A percentile compares a stretch with the other conserved stretches of the same genome.
phyloP scores from a whole-genome alignment of 768 basidiomycete species.

The Piloderma croceum region DNA sequence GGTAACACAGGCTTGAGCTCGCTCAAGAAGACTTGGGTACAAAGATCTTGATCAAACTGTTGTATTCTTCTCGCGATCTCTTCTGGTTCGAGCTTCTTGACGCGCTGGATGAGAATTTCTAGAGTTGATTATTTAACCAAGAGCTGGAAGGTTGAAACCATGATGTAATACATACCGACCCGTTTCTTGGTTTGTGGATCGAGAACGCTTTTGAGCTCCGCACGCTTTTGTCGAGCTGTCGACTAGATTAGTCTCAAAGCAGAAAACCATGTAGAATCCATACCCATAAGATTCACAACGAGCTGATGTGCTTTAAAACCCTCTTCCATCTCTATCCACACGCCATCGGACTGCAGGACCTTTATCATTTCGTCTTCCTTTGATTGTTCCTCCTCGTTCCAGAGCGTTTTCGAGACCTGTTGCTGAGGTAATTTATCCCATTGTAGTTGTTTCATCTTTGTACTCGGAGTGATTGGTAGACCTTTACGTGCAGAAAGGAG shows the following conservation, averaged over 20 bases:
- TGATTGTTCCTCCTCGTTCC: slow-evolving; percentile 59
- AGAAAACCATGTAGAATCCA: slow-evolving; percentile 11
- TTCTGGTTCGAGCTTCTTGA: slow-evolving; percentile 78
- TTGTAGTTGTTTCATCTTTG: slow-evolving; percentile 96
- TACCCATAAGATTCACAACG: slow-evolving; percentile 85
- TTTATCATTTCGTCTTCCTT: slow-evolving; percentile 77
- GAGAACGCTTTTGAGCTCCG: slow-evolving; percentile 87
- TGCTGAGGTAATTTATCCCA: slow-evolving; percentile 98
- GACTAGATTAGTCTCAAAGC: slow-evolving; percentile 12
- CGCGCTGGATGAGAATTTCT: slow-evolving; percentile 92
- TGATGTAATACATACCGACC: slow-evolving; percentile 61
- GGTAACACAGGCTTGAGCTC: slow-evolving; percentile 87
- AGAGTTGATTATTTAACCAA: slow-evolving; percentile 2
- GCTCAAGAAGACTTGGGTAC: slow-evolving; percentile 83
- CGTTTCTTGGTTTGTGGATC: slow-evolving; percentile 89
- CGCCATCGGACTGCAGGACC: slow-evolving; percentile 77
- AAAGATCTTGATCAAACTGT: slow-evolving; percentile 81
- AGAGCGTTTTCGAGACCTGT: slow-evolving; percentile 79
- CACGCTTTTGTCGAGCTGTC: slow-evolving; percentile 74
- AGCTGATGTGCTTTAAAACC: slow-evolving; percentile 96
- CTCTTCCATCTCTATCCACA: slow-evolving; percentile 96
- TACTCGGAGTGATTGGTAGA: slow-evolving; percentile 74
- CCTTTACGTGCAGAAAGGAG: slow-evolving; percentile 72
- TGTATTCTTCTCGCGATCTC: slow-evolving; percentile 80
- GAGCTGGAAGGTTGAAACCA: not conserved